Conservation (phyloP, 108 stramenopile species). For the Discostella stelligeroides region DNA sequence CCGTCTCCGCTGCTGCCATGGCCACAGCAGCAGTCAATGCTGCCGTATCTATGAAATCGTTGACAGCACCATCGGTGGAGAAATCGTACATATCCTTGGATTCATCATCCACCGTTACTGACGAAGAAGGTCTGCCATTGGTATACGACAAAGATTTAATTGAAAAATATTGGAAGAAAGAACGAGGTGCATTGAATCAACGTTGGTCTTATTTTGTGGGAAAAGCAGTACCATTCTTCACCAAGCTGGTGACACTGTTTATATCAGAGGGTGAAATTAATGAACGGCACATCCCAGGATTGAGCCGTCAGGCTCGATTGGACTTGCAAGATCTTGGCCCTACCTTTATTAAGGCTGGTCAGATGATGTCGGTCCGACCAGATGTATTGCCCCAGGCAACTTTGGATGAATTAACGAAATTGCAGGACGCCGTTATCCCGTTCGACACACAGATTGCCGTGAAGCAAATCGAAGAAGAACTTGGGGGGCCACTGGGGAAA, state of each 20-base stretch:
- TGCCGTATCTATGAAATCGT: conserved; percentile 84
- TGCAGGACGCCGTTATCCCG: conserved; percentile 89
- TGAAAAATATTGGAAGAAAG: conserved; percentile 89
- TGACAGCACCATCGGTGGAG: conserved; percentile 73
- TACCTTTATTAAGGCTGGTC: conserved; percentile 83
- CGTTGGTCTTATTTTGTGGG: conserved; percentile 92
- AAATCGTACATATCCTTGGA: conserved; percentile 82
- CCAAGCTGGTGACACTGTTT: conserved; percentile 72
- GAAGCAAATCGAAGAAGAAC: conserved; percentile 78
- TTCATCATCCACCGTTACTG: conserved; percentile 52
- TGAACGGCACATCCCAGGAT: conserved; percentile 78
- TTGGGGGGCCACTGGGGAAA: conserved; percentile 81
- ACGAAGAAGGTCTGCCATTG: conserved; percentile 90
- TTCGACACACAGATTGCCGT: conserved; percentile 87
- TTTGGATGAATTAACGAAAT: conserved; percentile 83
- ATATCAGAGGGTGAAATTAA: conserved; percentile 84
- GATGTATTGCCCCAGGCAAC: conserved; percentile 92
- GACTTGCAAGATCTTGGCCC: conserved; percentile 95
- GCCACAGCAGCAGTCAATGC: conserved; percentile 92
- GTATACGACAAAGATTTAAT: conserved; percentile 92
- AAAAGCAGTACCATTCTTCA: conserved; percentile 89
- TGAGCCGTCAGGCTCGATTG: conserved; percentile 82
- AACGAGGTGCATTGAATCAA: conserved; percentile 83
- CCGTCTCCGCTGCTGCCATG: conserved; percentile 82
- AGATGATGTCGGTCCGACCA: conserved; percentile 91